These are phyloP conservation scores for Tilletia setariae DNA, from an alignment of 1,284 basidiomycete species.

Conservation along the genomic window DNA sequence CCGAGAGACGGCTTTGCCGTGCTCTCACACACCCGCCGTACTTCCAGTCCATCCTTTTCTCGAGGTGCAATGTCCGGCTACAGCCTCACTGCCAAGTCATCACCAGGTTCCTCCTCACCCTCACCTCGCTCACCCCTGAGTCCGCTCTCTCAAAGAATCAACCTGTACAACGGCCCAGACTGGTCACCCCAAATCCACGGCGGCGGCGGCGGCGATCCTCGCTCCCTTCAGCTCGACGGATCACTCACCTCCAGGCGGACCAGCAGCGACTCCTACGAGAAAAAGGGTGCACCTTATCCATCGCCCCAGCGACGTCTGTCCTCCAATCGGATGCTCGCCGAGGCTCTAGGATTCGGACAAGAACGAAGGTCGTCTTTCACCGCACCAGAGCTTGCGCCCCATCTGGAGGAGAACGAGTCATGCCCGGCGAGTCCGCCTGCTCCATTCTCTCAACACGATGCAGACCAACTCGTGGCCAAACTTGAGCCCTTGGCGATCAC, in stretches of 20 bases:
- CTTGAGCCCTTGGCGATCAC: background rate
- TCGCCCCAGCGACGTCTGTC: constrained; percentile 1
- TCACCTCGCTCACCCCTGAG: too few relatives aligned
- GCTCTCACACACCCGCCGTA: too few relatives aligned
- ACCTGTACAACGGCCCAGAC: too few relatives aligned
- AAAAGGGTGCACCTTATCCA: background rate
- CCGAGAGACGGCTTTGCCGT: background rate
- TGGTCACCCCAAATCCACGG: too few relatives aligned
- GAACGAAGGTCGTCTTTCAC: background rate
- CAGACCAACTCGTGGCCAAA: constrained; percentile 1
- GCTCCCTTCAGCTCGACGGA: too few relatives aligned
- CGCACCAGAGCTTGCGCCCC: background rate
- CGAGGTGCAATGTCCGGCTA: too few relatives aligned
- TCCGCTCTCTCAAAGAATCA: too few relatives aligned
- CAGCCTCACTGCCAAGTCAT: too few relatives aligned
- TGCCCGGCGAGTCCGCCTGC: background rate
- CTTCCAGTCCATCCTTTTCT: too few relatives aligned
- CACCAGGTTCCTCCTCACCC: too few relatives aligned
- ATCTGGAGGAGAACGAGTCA: background rate
- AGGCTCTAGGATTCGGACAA: too few relatives aligned
- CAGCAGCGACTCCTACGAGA: background rate
- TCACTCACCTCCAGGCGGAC: constrained; percentile 1
- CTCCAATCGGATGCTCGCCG: background rate
- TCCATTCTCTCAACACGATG: background rate
- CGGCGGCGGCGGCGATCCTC: too few relatives aligned